A percentile compares a stretch with the other conserved stretches of the same genome.
Evolutionary conservation across 202 grass and related monocot genomes (phyloP).

Genomic region (Brachypodium distachyon): DNA sequence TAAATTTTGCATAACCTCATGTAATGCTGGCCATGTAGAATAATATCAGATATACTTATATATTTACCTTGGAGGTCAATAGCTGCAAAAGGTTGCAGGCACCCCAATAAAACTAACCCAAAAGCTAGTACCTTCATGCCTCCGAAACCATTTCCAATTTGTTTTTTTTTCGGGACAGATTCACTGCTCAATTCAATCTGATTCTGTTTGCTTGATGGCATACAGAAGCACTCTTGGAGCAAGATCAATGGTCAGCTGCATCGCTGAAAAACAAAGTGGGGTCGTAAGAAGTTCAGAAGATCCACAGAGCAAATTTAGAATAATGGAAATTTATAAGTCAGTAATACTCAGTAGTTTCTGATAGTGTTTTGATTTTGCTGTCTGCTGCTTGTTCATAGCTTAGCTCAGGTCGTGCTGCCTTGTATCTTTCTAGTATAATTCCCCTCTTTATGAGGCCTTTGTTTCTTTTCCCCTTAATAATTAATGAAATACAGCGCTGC

Average conservation of each 20-base stretch:
- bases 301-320: not conserved
- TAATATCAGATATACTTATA: not conserved
- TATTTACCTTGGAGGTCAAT: constrained; percentile 34
- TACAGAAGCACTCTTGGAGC: not conserved
- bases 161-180: not conserved
- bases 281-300: not conserved
- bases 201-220: not conserved
- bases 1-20: not conserved
- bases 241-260: not conserved
- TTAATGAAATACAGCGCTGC: too few species aligned
- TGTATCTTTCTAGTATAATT: too few species aligned
- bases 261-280: constrained; percentile 4
- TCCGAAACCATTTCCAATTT: not conserved
- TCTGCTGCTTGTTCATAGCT: too few species aligned
- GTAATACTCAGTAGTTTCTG: too few species aligned
- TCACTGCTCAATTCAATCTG: not conserved
- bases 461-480: too few species aligned
- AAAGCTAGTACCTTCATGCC: constrained; percentile 33
- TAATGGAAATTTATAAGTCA: not conserved
- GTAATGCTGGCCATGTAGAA: not conserved
- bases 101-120: constrained; percentile 16
- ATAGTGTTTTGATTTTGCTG: too few species aligned
- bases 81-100: constrained; percentile 4
- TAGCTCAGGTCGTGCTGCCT: too few species aligned
- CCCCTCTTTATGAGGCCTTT: too few species aligned